Base-by-base conservation (phyloP, 2,329 filamentous ascomycete species). In the Akanthomyces uredinophilus region DNA sequence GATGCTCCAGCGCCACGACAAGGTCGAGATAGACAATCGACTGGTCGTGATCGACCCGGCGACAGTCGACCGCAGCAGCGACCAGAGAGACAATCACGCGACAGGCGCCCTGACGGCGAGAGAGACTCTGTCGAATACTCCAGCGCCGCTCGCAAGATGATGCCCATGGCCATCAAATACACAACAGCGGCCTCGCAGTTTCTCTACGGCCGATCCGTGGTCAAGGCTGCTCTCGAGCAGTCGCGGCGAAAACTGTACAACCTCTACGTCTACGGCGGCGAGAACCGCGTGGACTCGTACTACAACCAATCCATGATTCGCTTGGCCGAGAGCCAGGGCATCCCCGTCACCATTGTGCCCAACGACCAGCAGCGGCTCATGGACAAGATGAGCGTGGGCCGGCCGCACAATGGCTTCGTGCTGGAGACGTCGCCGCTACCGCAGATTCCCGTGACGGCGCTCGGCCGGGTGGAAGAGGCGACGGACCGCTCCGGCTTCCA, bases 161-260 rank as follows among this genome's bases (percentile, higher is more conserved):
- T 75, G 71, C 67, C 72, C 11, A 72, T 76, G 69, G 74, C 70
- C 1, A 65, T 77, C 64, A 73, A 75, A 53, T 86, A 94, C 71
- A 92, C 91, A 0, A 96, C 92, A 0, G 89, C 94, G 0, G 91
- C 91, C 5, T 96, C 93, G 0, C 89, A 96, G 65, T 98, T 97
- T 68, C 79, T 99, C 2, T 98, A 96, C 71, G 95, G 95, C 6
- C 85, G 84, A 50, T 90, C 89, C 2, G 87, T 91, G 1, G 91
- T 98, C 24, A 82, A 89, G 65, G 90, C 93, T 22, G 93, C 92
- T 0, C 78, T 99, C 22, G 86, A 82, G 66, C 72, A 76, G 52
- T 79, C 79, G 13, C 82, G 86, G 39, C 87, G 95, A 62, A 87
- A 90, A 69, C 76, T 96, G 3, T 96, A 97, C 78, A 90, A 87